These are phyloP conservation scores for Globisporangium parvum DNA, from an alignment of 352 stramenopile genomes.

Conservation along the genomic window DNA sequence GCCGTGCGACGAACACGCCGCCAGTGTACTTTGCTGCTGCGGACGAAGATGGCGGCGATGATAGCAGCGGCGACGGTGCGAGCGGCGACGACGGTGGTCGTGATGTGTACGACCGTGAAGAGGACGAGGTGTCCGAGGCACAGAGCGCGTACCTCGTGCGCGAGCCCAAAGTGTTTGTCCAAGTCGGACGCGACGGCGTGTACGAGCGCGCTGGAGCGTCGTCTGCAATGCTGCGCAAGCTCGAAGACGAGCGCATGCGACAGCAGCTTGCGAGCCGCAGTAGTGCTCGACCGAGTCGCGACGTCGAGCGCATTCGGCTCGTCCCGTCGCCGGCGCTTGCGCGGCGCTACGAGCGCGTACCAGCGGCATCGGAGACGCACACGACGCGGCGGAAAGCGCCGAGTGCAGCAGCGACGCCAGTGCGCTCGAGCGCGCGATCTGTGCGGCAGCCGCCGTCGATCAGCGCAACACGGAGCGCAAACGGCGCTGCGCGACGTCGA, in stretches of 20 bases:
- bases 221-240: conserved; percentile 31
- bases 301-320: conserved; percentile 47
- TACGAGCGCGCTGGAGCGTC: conserved; percentile 25
- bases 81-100: conserved; percentile 10
- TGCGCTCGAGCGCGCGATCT: not conserved
- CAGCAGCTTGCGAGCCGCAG: conserved; percentile 19
- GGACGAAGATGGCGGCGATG: conserved; percentile 19
- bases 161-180: conserved; percentile 41
- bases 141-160: conserved; percentile 13
- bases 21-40: conserved; percentile 6
- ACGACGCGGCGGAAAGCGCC: conserved; percentile 1
- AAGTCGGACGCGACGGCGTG: conserved; percentile 30
- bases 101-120: not conserved
- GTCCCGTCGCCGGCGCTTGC: conserved; percentile 35
- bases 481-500: conserved; percentile 3
- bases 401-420: conserved; percentile 32
- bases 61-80: conserved; percentile 16
- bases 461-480: conserved; percentile 2
- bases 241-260: conserved; percentile 18
- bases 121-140: conserved; percentile 13
- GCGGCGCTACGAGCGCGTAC: conserved; percentile 38
- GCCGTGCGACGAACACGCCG: conserved; percentile 19
- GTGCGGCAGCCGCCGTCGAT: conserved; percentile 2
- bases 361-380: too few relatives aligned
- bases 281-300: conserved; percentile 10